A percentile compares a stretch with the other conserved stretches of the same genome.
These are phyloP conservation scores for Cladophialophora carrionii DNA, from an alignment of 2,329 filamentous ascomycete species.

Conservation along the genomic window DNA sequence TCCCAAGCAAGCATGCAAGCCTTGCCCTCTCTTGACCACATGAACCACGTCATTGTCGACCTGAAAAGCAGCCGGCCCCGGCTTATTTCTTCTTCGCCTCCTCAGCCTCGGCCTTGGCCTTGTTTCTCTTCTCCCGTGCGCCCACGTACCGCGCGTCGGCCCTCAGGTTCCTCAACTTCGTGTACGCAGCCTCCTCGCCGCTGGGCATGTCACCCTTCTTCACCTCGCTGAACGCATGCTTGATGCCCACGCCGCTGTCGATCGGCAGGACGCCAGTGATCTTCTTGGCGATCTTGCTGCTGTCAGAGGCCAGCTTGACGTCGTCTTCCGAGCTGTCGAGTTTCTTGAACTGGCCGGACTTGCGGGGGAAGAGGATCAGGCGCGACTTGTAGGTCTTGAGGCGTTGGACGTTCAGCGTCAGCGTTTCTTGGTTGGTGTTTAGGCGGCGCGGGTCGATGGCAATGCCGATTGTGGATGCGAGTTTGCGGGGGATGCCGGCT, in stretches of 20 bases:
- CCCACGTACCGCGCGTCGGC: constrained; percentile 80
- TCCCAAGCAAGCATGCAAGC: background rate
- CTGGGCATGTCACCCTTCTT: constrained; percentile 79
- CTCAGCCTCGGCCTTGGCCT: constrained; percentile 74
- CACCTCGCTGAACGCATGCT: constrained; percentile 69
- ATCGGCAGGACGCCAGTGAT: constrained; percentile 71
- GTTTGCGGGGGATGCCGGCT: constrained; percentile 90
- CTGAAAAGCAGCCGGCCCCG: background rate
- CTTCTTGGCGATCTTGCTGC: constrained; percentile 53
- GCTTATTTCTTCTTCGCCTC: constrained; percentile 57
- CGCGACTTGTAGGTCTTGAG: constrained; percentile 97
- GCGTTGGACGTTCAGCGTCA: constrained; percentile 92
- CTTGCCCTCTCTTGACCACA: background rate
- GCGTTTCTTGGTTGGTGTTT: constrained; percentile 95
- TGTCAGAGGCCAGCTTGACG: constrained; percentile 69
- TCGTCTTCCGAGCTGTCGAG: constrained; percentile 84
- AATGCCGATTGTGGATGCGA: constrained; percentile 96
- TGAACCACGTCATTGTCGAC: background rate
- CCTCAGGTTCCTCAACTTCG: constrained; percentile 80
- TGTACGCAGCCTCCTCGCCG: constrained; percentile 83
- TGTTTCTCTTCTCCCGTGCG: constrained; percentile 88
- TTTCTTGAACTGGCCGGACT: constrained; percentile 89
- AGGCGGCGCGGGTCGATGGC: constrained; percentile 92
- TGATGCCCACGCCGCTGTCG: constrained; percentile 59
- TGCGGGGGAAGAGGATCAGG: constrained; percentile 97